A percentile compares a stretch with the other conserved stretches of the same genome.
phyloP scores from a whole-genome alignment of 495 filamentous ascomycete species.

The Parathielavia hyrcaniae region DNA sequence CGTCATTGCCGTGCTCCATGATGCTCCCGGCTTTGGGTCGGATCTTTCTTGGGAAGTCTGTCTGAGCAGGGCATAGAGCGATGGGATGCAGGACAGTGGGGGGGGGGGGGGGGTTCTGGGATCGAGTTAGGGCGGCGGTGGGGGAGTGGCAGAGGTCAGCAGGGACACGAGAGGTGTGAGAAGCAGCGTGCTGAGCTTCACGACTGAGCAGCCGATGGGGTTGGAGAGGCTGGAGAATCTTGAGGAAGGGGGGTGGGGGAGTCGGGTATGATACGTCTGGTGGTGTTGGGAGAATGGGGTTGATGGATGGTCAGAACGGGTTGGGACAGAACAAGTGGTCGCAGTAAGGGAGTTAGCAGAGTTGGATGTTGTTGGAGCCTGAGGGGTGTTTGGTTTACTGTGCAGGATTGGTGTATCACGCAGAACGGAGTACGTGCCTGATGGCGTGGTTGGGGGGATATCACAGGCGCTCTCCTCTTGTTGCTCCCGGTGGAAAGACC shows the following conservation, averaged over 20 bases:
- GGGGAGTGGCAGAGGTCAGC: slow-evolving; percentile 6
- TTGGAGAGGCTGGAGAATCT: slow-evolving; percentile 29
- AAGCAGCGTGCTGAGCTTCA: slow-evolving; percentile 23
- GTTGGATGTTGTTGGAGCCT: slow-evolving; percentile 6
- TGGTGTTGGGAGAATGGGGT: slow-evolving; percentile 22
- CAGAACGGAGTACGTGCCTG: not conserved
- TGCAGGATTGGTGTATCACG: not conserved
- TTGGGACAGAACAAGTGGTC: slow-evolving; percentile 33
- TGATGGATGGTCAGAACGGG: slow-evolving; percentile 35
- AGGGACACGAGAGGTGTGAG: slow-evolving; percentile 16
- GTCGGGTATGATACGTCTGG: slow-evolving; percentile 6
- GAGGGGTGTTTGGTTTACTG: not conserved
- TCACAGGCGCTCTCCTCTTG: no score
- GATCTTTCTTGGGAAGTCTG: slow-evolving; percentile 17
- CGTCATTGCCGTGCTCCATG: not conserved
- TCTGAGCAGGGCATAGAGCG: not conserved
- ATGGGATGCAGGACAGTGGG: not conserved
- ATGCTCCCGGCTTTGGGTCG: not conserved
- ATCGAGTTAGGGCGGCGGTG: slow-evolving; percentile 9
- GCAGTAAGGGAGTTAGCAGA: not conserved
- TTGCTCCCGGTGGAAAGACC: not conserved
- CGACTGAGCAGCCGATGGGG: slow-evolving; percentile 18
- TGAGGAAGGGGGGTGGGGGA: slow-evolving; percentile 20
- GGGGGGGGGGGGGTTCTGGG: slow-evolving; percentile 29
- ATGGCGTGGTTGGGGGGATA: not conserved